Evolutionary conservation across 2,329 filamentous ascomycete species (phyloP).

Genomic region (Diplocarpon rosae): DNA sequence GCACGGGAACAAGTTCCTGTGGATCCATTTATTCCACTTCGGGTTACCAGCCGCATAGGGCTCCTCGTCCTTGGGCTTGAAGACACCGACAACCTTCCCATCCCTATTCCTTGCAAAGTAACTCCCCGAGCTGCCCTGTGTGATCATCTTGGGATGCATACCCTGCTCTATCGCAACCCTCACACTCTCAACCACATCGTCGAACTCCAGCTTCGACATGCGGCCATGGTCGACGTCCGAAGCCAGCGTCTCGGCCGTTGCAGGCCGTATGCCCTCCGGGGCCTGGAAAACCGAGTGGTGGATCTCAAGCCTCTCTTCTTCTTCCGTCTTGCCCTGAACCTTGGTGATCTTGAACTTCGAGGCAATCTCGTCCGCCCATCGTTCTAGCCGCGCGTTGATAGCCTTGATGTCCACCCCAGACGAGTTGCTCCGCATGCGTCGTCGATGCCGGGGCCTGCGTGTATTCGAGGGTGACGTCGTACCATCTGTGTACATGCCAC

Average conservation of each 20-base stretch:
- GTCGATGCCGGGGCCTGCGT: constrained; percentile 37
- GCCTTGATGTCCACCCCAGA: constrained; percentile 95
- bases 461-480: constrained; percentile 29
- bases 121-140: constrained; percentile 92
- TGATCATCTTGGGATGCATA: constrained; percentile 89
- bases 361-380: constrained; percentile 97
- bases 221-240: constrained; percentile 46
- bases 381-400: constrained; percentile 88
- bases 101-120: constrained; percentile 91
- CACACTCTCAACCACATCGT: constrained; percentile 84
- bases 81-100: constrained; percentile 92
- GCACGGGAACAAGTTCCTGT: constrained; percentile 92
- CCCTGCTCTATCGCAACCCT: constrained; percentile 78
- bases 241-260: constrained; percentile 64
- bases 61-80: constrained; percentile 98
- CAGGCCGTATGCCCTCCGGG: constrained; percentile 74
- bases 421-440: constrained; percentile 53
- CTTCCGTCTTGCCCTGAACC: constrained; percentile 60
- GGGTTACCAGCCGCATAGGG: constrained; percentile 94
- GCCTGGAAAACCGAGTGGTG: constrained; percentile 95
- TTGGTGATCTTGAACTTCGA: constrained; percentile 86
- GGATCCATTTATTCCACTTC: constrained; percentile 99
- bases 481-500: constrained; percentile 43
- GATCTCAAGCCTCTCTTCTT: constrained; percentile 86
- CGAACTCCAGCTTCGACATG: constrained; percentile 73